These are phyloP conservation scores for Boletus rufocinnamomeus DNA, from an alignment of 768 basidiomycete genomes.

Conservation along the genomic window DNA sequence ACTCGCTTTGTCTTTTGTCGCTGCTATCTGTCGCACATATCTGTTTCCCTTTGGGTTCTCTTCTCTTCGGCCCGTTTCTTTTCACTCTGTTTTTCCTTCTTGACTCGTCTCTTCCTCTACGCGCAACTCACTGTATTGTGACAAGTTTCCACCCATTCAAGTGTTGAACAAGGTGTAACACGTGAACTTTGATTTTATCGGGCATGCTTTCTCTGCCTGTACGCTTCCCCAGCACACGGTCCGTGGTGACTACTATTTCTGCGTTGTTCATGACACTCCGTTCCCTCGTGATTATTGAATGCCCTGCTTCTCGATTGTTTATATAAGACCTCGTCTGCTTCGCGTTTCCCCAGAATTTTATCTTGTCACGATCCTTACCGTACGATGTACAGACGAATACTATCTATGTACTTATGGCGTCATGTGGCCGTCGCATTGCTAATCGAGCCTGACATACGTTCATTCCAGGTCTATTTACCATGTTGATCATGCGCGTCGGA, in stretches of 20 bases:
- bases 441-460: slow-evolving; percentile 50
- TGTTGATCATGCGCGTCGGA: slow-evolving; percentile 22
- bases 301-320: slow-evolving; percentile 16
- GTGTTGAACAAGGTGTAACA: slow-evolving; percentile 59
- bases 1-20: slow-evolving; percentile 58
- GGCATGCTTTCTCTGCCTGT: slow-evolving; percentile 21
- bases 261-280: slow-evolving; percentile 15
- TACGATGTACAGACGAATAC: slow-evolving; percentile 31
- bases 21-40: slow-evolving; percentile 83
- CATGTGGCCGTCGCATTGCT: slow-evolving; percentile 31
- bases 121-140: slow-evolving; percentile 83
- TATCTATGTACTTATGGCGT: slow-evolving; percentile 27
- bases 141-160: slow-evolving; percentile 53
- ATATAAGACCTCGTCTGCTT: slow-evolving; percentile 18
- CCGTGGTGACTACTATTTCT: slow-evolving; percentile 17
- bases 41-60: slow-evolving; percentile 64
- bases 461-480: slow-evolving; percentile 47
- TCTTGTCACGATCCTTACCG: slow-evolving; percentile 33
- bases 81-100: slow-evolving; percentile 9
- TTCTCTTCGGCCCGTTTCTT: slow-evolving; percentile 21
- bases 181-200: slow-evolving; percentile 47
- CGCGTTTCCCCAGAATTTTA: slow-evolving; percentile 17
- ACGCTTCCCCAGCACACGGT: slow-evolving; percentile 15
- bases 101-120: slow-evolving; percentile 34
- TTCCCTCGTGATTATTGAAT: slow-evolving; percentile 15